Conservation (phyloP, 805 yeast genomes). For the Yarrowia sp. region DNA sequence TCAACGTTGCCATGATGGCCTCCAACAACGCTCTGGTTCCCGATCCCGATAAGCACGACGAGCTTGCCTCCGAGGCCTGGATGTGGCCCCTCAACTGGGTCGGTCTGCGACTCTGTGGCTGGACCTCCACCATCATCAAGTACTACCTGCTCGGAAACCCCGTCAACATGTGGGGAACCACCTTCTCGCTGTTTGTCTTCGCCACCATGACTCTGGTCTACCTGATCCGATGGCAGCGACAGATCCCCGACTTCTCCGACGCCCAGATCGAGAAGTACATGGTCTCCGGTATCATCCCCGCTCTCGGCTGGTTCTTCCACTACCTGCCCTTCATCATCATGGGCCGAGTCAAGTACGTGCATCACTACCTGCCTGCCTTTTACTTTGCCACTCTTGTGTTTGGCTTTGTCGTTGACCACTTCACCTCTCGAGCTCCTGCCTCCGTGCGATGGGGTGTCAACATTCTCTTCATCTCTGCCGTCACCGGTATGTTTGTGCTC, state of each 20-base stretch:
- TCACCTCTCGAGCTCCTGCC: conserved; percentile 26
- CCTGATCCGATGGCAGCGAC: conserved; percentile 74
- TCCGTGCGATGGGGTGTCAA: conserved; percentile 50
- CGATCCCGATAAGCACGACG: conserved; percentile 73
- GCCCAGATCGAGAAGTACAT: conserved; percentile 54
- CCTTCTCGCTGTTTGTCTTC: conserved; percentile 57
- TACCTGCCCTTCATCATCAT: conserved; percentile 86
- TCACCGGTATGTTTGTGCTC: conserved; percentile 65
- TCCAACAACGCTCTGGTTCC: conserved; percentile 83
- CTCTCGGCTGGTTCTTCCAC: conserved; percentile 89
- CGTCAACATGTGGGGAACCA: conserved; percentile 65
- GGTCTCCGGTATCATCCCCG: conserved; percentile 81
- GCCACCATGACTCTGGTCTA: conserved; percentile 52
- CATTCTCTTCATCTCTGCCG: conserved; percentile 55
- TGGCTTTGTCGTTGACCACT: conserved; percentile 62
- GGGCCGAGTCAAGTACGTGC: conserved; percentile 97
- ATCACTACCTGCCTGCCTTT: conserved; percentile 94
- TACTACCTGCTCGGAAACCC: conserved; percentile 77
- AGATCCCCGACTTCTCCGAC: conserved; percentile 56
- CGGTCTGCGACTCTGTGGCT: conserved; percentile 79
- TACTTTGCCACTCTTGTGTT: conserved; percentile 88
- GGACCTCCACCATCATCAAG: conserved; percentile 63
- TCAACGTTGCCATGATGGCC: conserved; percentile 83
- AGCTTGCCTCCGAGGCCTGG: conserved; percentile 78
- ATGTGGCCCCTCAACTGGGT: conserved; percentile 77